Evolutionary conservation across 2,329 filamentous ascomycete species (phyloP).

Genomic region (Pezicula rhizophila): DNA sequence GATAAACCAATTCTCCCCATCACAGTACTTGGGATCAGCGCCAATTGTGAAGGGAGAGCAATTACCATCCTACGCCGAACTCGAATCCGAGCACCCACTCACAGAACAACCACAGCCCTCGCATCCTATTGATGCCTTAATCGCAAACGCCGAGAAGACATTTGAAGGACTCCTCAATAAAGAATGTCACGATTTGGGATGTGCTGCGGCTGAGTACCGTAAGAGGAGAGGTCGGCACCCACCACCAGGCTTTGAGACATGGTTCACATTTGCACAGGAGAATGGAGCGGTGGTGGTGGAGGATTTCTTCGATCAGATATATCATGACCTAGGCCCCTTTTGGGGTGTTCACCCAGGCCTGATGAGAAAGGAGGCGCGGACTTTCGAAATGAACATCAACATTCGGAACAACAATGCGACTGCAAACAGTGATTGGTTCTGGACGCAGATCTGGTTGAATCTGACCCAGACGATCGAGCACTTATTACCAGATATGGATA

Average conservation of each 20-base stretch:
- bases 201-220: constrained; percentile 47
- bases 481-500: constrained; percentile 57
- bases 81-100: constrained; percentile 1
- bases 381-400: constrained; percentile 57
- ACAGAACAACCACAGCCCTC: constrained; percentile 2
- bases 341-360: constrained; percentile 38
- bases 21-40: constrained; percentile 2
- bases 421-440: constrained; percentile 35
- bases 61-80: constrained; percentile 1
- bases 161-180: constrained; percentile 35
- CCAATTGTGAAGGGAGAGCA: constrained; percentile 1
- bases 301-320: constrained; percentile 52
- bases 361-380: constrained; percentile 43
- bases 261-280: constrained; percentile 48
- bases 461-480: constrained; percentile 37
- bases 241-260: constrained; percentile 56
- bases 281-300: constrained; percentile 50
- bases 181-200: constrained; percentile 35
- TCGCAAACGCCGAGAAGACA: constrained; percentile 32
- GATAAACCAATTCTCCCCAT: constrained; percentile 2
- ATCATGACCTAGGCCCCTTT: constrained; percentile 44
- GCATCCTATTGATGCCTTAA: constrained; percentile 41
- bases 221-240: constrained; percentile 52
- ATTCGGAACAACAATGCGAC: constrained; percentile 47
- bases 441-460: constrained; percentile 34